These are phyloP conservation scores for Daphne laureola DNA, from an alignment of 441 rosid species.

Conservation along the genomic window DNA sequence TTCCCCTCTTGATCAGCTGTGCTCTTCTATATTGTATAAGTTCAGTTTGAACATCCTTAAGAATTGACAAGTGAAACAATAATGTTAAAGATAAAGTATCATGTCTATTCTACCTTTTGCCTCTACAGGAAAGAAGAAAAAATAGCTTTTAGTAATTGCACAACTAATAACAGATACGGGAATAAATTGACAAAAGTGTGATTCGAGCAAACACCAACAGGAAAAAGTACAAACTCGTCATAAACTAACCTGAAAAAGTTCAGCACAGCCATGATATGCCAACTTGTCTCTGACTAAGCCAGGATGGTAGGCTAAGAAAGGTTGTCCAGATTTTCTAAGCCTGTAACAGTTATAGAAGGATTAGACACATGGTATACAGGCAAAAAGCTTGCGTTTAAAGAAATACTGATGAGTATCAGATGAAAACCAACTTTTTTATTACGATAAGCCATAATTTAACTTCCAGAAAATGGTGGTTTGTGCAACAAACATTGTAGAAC, in stretches of 20 bases:
- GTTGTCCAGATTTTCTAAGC: conserved; percentile 75
- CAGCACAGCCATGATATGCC: conserved; percentile 99
- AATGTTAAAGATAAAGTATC: conserved; percentile 5
- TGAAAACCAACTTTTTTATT: background rate
- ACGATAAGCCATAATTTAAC: no score
- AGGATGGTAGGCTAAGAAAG: conserved; percentile 85
- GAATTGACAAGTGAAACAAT: conserved; percentile 21
- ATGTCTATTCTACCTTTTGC: background rate
- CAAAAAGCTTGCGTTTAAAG: conserved; percentile 9
- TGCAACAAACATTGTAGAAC: conserved; percentile 1
- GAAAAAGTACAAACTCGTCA: conserved; percentile 12
- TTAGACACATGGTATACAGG: conserved; percentile 16
- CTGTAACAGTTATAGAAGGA: conserved; percentile 28
- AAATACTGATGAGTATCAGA: conserved; percentile 1
- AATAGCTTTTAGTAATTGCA: no score
- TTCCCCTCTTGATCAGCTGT: conserved; percentile 75
- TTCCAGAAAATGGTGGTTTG: no score
- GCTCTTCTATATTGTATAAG: conserved; percentile 88
- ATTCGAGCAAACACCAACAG: conserved; percentile 6
- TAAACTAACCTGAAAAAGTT: conserved; percentile 81
- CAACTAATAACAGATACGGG: no score
- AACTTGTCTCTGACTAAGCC: conserved; percentile 75
- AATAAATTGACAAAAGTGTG: conserved; percentile 1
- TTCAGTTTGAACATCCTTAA: conserved; percentile 85
- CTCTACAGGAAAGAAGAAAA: background rate